These are phyloP conservation scores for Trichoderma asperellum DNA, from an alignment of 2,329 filamentous ascomycete genomes.

Conservation along the genomic window DNA sequence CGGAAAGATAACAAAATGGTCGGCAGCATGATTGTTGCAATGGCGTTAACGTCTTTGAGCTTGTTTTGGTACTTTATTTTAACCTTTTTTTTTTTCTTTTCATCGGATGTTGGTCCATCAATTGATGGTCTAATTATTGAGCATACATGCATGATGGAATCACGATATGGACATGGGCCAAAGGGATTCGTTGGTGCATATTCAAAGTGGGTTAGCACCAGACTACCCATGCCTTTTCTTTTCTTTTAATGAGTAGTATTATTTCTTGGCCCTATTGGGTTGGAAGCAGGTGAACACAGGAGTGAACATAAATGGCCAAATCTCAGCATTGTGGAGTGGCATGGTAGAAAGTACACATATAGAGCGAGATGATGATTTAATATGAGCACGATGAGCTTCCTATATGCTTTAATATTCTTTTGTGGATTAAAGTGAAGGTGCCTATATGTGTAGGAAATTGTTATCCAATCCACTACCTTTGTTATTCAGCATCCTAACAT, in stretches of 20 bases:
- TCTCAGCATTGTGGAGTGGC: neutral
- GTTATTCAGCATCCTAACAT: too few relatives aligned
- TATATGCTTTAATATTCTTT: neutral
- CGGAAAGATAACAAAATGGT: neutral
- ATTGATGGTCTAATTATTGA: neutral
- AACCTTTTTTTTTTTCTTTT: neutral
- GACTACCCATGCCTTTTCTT: neutral
- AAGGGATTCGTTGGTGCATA: neutral
- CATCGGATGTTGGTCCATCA: neutral
- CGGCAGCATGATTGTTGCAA: neutral
- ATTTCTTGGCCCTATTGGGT: neutral
- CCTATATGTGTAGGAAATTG: neutral
- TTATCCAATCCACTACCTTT: too few relatives aligned
- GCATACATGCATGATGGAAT: neutral
- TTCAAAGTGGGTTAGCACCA: neutral
- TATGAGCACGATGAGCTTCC: neutral
- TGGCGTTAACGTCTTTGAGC: neutral
- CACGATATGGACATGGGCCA: neutral
- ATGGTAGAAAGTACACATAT: neutral
- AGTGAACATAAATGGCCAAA: neutral
- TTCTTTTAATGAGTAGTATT: neutral
- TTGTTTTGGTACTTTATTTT: slow-evolving; percentile 9
- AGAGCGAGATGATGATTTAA: neutral
- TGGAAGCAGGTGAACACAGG: neutral
- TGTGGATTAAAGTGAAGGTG: neutral